phyloP scores from a whole-genome alignment of 177 flowering plant species.

The Tripterygium wilfordii region DNA sequence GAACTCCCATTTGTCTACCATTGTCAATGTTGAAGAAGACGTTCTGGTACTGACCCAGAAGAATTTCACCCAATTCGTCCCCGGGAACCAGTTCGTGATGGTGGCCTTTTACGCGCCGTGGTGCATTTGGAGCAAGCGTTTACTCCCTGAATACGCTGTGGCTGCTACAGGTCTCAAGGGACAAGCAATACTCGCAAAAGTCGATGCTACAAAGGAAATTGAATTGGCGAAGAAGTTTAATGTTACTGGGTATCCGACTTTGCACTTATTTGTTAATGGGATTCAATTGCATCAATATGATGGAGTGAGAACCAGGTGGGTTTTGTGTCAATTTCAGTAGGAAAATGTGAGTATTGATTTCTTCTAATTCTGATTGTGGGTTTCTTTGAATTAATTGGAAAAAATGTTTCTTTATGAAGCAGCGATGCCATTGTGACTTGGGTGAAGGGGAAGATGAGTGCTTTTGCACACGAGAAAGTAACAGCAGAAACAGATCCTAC shows the following conservation, averaged over 20 bases:
- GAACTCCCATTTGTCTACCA: too few species aligned
- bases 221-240: constrained; percentile 61
- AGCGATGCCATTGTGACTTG: constrained; percentile 80
- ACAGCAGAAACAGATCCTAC: constrained; percentile 64
- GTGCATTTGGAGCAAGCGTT: constrained; percentile 72
- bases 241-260: constrained; percentile 73
- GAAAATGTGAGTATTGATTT: not conserved
- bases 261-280: constrained; percentile 69
- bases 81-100: constrained; percentile 59
- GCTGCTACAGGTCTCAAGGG: constrained; percentile 80
- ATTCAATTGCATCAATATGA: constrained; percentile 55
- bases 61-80: constrained; percentile 57
- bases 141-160: too few species aligned
- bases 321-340: not conserved
- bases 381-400: not conserved
- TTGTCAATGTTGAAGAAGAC: constrained; percentile 81
- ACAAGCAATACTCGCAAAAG: constrained; percentile 62
- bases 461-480: constrained; percentile 53
- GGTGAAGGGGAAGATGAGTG: constrained; percentile 81
- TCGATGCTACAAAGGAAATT: constrained; percentile 68
- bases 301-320: constrained; percentile 54
- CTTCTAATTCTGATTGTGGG: not conserved
- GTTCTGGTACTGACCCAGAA: constrained; percentile 67
- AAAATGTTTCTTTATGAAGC: too few species aligned
- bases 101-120: constrained; percentile 93